phyloP scores from a whole-genome alignment of 116 monocot species.

The Zostera marina region DNA sequence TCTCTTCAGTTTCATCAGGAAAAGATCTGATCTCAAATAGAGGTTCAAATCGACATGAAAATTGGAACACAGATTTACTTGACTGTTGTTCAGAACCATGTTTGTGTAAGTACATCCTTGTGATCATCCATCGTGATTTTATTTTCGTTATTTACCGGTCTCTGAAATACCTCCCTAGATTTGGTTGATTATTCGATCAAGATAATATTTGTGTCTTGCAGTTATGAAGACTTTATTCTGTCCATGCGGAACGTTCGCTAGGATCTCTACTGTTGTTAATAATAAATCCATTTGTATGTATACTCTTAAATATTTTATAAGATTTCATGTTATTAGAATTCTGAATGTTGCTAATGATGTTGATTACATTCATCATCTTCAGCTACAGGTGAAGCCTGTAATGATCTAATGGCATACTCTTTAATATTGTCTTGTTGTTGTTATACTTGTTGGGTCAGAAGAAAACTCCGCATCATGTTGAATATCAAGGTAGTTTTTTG shows the following conservation, averaged over 20 bases:
- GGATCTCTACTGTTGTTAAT: slow-evolving; percentile 35
- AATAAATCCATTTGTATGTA: slow-evolving; percentile 43
- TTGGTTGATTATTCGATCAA: too few relatives aligned
- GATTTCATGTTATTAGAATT: neutral
- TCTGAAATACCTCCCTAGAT: too few relatives aligned
- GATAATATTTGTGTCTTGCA: slow-evolving; percentile 11
- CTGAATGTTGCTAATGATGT: slow-evolving; percentile 2
- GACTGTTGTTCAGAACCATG: slow-evolving; percentile 74
- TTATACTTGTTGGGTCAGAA: slow-evolving; percentile 79
- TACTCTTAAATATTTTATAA: neutral
- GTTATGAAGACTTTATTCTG: slow-evolving; percentile 53
- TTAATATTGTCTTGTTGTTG: slow-evolving; percentile 87
- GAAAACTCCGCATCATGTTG: slow-evolving; percentile 56
- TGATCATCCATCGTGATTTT: neutral
- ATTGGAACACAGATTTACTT: slow-evolving; percentile 75
- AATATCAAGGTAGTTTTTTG: slow-evolving; percentile 43
- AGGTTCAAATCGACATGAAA: slow-evolving; percentile 31
- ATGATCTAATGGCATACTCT: slow-evolving; percentile 84
- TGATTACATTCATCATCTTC: slow-evolving; percentile 5
- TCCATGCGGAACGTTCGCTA: slow-evolving; percentile 58
- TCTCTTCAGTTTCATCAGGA: slow-evolving; percentile 36
- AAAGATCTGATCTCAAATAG: slow-evolving; percentile 33
- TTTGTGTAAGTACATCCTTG: slow-evolving; percentile 32
- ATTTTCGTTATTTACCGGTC: neutral
- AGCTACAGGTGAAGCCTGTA: slow-evolving; percentile 78